Percentiles rank a stretch among this genome's conserved stretches.
Conservation (phyloP, 345 rosid species). For the Dipteronia sinensis region DNA sequence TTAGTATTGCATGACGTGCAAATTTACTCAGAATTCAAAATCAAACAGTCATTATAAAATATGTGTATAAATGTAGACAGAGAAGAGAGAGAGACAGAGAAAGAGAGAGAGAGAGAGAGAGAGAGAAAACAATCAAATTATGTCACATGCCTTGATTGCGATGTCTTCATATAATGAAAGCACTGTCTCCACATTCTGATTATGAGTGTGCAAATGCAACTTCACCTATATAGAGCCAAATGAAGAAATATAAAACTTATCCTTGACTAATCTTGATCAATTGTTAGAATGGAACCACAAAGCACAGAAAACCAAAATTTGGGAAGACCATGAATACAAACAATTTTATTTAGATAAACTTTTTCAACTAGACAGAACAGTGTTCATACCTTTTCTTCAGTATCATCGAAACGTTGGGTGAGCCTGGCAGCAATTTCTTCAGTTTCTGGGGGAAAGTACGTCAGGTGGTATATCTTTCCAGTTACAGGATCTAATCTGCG, state of each 20-base stretch:
- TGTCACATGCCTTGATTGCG: conserved; percentile 61
- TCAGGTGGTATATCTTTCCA: conserved; percentile 91
- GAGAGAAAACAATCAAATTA: conserved; percentile 7
- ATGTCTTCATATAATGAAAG: conserved; percentile 78
- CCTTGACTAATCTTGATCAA: not conserved
- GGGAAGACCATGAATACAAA: not conserved
- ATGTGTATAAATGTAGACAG: not conserved
- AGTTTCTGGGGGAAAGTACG: conserved; percentile 86
- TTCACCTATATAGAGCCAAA: conserved; percentile 54
- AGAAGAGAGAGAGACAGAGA: conserved; percentile 18
- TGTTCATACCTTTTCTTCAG: conserved; percentile 80
- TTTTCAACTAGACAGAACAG: conserved; percentile 2
- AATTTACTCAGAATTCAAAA: not conserved
- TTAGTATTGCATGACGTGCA: not conserved
- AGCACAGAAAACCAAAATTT: conserved; percentile 1
- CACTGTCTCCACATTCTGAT: conserved; percentile 80
- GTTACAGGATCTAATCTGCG: conserved; percentile 93
- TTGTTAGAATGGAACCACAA: not conserved
- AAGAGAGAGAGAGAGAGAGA: conserved; percentile 18
- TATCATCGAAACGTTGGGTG: conserved; percentile 92
- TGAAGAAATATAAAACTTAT: not conserved
- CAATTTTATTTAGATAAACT: not conserved
- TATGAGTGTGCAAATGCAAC: conserved; percentile 75
- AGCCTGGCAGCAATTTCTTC: conserved; percentile 86
- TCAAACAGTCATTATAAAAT: not conserved